Evolutionary conservation across 2,329 filamentous ascomycete genomes (phyloP), one percentile per base, ranked within the genome.

Genomic region (Aspergillus sp.): DNA sequence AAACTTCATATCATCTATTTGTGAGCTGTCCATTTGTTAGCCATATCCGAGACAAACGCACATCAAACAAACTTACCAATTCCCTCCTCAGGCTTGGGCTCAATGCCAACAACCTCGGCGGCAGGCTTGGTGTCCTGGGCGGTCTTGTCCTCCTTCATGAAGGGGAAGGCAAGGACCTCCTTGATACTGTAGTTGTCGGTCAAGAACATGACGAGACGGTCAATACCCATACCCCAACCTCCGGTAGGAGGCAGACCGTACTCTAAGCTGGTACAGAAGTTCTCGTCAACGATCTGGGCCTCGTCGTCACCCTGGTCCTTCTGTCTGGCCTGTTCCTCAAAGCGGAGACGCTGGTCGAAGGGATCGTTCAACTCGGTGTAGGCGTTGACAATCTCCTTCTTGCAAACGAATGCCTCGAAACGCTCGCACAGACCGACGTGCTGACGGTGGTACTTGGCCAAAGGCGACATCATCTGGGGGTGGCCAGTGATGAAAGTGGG

Each of bases 321-420:
- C 76, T 97, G 90, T 59, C 82, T 79, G 5, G 90, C 91, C 73
- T 98, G 93, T 80, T 97, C 91, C 68, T 95, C 90, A 67, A 91
- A 91, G 28, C 90, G 83, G 51, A 91, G 73, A 49, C 93, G 82
- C 75, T 98, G 93, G 69, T 96, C 90, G 60, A 95, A 91, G 44
- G 91, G 90, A 61, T 96, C 88, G 77, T 95, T 94, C 79, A 98
- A 84, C 81, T 98, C 93, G 33, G 91, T 97, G 73, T 96, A 94
- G 5, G 90, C 90, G 64, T 98, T 97, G 61, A 85, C 86, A 56
- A 97, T 96, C 67, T 97, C 91, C 81, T 93, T 94, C 78, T 90
- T 94, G 77, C 86, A 90, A 37, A 96, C 93, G 56, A 98, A 98
- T 8, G 88, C 90, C 72, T 98, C 93, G 68, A 97, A 97, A 43